Conservation (phyloP, 768 basidiomycete species). For the Naganishia onofrii region DNA sequence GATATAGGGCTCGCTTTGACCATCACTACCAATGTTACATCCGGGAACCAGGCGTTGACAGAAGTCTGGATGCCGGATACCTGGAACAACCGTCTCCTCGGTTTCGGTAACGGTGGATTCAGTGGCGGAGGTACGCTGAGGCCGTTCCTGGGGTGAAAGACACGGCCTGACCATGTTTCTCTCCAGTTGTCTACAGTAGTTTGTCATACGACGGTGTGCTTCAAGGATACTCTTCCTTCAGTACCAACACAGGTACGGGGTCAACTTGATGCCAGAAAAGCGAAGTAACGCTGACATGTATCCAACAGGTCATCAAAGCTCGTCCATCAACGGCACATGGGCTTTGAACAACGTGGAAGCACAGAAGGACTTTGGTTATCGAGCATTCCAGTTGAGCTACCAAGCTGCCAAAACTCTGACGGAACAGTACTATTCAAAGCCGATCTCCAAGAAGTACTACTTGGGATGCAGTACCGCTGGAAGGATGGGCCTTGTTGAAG, state of each 20-base stretch:
- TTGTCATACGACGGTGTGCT: not conserved
- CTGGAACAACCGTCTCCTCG: conserved; percentile 7
- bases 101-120: conserved; percentile 8
- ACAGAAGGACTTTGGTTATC: not conserved
- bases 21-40: conserved; percentile 5
- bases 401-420: conserved; percentile 4
- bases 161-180: not conserved
- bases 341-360: not conserved
- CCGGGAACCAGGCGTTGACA: conserved; percentile 3
- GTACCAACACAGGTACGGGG: not conserved
- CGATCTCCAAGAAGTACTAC: conserved; percentile 9
- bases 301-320: conserved; percentile 5
- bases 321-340: conserved; percentile 2
- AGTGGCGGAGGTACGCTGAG: not conserved
- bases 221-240: conserved; percentile 6
- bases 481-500: conserved; percentile 5
- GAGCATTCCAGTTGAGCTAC: conserved; percentile 8
- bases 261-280: not conserved
- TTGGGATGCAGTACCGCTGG: conserved; percentile 13
- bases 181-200: not conserved
- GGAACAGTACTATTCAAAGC: not conserved
- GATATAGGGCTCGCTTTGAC: conserved; percentile 1
- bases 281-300: not conserved
- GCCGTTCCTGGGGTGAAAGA: not conserved
- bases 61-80: conserved; percentile 9